These are phyloP conservation scores for Parasitella parasitica DNA, from an alignment of 371 early-diverging fungal genomes.

Conservation along the genomic window DNA sequence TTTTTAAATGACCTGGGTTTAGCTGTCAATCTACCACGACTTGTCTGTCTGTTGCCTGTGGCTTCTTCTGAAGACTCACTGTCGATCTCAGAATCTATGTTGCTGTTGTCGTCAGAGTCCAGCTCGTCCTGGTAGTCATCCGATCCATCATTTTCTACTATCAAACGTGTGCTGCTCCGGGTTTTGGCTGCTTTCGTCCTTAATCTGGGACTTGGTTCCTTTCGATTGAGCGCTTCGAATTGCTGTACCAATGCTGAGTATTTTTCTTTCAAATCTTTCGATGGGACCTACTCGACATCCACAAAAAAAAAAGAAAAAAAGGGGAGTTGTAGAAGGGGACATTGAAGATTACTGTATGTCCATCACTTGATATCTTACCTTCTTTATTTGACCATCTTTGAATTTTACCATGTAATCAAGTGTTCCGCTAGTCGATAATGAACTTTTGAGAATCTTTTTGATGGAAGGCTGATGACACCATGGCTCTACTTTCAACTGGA, in stretches of 20 bases:
- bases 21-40: not conserved
- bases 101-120: not conserved
- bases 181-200: not conserved
- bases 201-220: not conserved
- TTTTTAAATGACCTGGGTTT: not conserved
- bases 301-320: too few relatives aligned
- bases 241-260: slow-evolving; percentile 1
- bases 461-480: not conserved
- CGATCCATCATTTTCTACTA: not conserved
- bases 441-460: not conserved
- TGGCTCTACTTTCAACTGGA: not conserved
- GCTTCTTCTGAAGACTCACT: not conserved
- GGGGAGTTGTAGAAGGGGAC: not conserved
- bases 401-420: slow-evolving; percentile 7
- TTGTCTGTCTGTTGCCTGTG: not conserved
- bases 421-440: not conserved
- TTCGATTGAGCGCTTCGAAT: not conserved
- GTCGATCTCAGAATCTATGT: not conserved
- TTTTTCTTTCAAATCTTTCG: not conserved
- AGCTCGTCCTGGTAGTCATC: not conserved
- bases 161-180: not conserved
- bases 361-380: slow-evolving; percentile 1
- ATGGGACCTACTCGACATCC: slow-evolving; percentile 5
- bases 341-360: not conserved
- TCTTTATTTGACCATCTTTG: slow-evolving; percentile 1